Evolutionary conservation across 2,329 filamentous ascomycete genomes (phyloP), one percentile per base, ranked within the genome.

Genomic region (Penicillium sp.): DNA sequence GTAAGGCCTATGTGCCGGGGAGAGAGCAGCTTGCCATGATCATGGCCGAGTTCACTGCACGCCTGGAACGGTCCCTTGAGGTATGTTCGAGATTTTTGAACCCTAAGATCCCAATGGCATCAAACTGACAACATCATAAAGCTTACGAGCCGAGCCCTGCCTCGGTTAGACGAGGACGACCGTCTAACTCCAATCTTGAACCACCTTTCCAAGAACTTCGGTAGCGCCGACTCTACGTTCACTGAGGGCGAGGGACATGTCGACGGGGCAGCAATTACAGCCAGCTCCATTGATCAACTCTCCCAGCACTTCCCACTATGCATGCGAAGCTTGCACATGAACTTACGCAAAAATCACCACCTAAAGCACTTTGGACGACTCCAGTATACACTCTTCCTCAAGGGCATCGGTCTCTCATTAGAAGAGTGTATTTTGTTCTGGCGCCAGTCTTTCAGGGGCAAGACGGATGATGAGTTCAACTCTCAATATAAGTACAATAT

Each of bases 401-500:
- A 99, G 76, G 95, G 95, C 43, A 91, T 98, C 57, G 95, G 95
- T 0, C 81, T 99, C 27, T 91, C 85, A 61, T 80, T 99, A n/a
- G 92, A 97, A 69, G 93, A 99, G 75, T 91, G 87, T 66, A 83
- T 99, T 24, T 67, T 91, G 13, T 99, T 99, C 80, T 99, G 95
- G 95, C 88, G 95, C 11, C 84, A 86, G 60, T 82, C 84, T 27
- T 98, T 99, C 83, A 87, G 87, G 72, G 89, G 91, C 64, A 86
- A 96, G 62, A 93, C 90, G 0, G 95, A 98, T 69, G 93, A 98
- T 68, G 88, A 88, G 35, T 99, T 98, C 83, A 96, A 96, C 77
- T 98, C 97, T 71, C 92, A 97, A 72, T 98, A 99, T 78, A 85
- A 90, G 45, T 99, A 99, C 82, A 98, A 99, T 73, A 86, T 98